Conservation (phyloP, 257 asterid genomes). For the Ilex aquifolium region DNA sequence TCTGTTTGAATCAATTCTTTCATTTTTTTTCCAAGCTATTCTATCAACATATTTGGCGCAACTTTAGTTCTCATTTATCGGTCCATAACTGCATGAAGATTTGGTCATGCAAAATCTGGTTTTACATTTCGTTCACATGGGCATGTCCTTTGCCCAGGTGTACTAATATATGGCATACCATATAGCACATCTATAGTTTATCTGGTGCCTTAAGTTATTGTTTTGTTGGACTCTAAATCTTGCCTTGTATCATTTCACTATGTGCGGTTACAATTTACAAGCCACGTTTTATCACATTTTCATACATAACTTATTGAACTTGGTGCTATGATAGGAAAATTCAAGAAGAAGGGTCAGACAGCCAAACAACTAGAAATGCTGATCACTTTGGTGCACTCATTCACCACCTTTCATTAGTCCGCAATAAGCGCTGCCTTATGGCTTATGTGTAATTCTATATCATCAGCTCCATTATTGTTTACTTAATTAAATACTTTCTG, state of each 20-base stretch:
- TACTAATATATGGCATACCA: neutral
- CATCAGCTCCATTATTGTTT: neutral
- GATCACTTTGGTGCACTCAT: slow-evolving; percentile 82
- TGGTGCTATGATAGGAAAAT: slow-evolving; percentile 40
- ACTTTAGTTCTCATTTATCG: too few relatives aligned
- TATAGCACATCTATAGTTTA: neutral
- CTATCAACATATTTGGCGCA: too few relatives aligned
- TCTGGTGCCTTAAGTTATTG: neutral
- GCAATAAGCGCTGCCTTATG: slow-evolving; percentile 93
- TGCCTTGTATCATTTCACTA: neutral
- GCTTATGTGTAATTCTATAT: slow-evolving; percentile 61
- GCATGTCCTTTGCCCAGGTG: neutral
- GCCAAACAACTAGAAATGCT: slow-evolving; percentile 29
- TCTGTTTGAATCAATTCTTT: too few relatives aligned
- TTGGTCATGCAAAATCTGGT: too few relatives aligned
- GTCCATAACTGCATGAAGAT: too few relatives aligned
- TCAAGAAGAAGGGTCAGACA: slow-evolving; percentile 47
- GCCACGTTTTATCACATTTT: neutral
- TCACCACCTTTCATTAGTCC: slow-evolving; percentile 83
- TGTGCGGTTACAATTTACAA: too few relatives aligned
- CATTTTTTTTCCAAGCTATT: too few relatives aligned
- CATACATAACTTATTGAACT: slow-evolving; percentile 1
- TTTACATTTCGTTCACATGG: too few relatives aligned
- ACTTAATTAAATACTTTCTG: neutral
- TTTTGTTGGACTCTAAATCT: neutral